A percentile compares a stretch with the other conserved stretches of the same genome.
Evolutionary conservation across 2,329 filamentous ascomycete species (phyloP).

Genomic region (Dactylellina haptotyla): DNA sequence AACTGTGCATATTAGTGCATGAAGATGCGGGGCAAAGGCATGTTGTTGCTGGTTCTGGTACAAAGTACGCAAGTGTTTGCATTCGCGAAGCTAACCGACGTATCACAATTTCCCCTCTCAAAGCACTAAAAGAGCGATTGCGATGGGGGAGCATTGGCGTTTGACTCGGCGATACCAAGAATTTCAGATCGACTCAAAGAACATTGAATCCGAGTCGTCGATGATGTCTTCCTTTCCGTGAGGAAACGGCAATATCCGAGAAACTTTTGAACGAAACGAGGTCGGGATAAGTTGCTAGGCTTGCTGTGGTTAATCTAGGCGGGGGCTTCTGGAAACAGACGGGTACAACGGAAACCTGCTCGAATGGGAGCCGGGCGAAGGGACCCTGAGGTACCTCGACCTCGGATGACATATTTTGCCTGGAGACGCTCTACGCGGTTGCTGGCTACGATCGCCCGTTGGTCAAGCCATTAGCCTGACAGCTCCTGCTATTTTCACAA

Average conservation of each 20-base stretch:
- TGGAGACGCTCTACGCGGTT: conserved; percentile 43
- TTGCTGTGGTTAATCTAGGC: conserved; percentile 15
- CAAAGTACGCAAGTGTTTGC: conserved; percentile 17
- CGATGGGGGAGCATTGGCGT: conserved; percentile 12
- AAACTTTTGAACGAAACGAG: conserved; percentile 24
- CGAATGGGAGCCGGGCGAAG: conserved; percentile 31
- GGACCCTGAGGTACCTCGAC: conserved; percentile 33
- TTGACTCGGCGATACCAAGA: conserved; percentile 49
- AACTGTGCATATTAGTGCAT: conserved; percentile 52
- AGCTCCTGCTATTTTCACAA: conserved; percentile 32
- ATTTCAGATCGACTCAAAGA: conserved; percentile 36
- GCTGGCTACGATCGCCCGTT: conserved; percentile 23
- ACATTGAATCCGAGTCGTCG: neutral
- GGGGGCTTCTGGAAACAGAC: conserved; percentile 28
- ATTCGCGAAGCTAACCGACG: conserved; percentile 46
- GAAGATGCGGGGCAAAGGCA: conserved; percentile 42
- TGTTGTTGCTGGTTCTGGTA: conserved; percentile 19
- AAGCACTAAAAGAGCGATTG: conserved; percentile 29
- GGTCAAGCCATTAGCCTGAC: conserved; percentile 29
- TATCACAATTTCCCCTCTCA: conserved; percentile 28
- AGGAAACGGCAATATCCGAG: conserved; percentile 28
- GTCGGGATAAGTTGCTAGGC: neutral
- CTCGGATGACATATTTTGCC: conserved; percentile 42
- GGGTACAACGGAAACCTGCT: conserved; percentile 14
- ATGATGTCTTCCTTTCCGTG: conserved; percentile 39